phyloP scores from a whole-genome alignment of 805 yeast species.

The Ogataea salicorniae region DNA sequence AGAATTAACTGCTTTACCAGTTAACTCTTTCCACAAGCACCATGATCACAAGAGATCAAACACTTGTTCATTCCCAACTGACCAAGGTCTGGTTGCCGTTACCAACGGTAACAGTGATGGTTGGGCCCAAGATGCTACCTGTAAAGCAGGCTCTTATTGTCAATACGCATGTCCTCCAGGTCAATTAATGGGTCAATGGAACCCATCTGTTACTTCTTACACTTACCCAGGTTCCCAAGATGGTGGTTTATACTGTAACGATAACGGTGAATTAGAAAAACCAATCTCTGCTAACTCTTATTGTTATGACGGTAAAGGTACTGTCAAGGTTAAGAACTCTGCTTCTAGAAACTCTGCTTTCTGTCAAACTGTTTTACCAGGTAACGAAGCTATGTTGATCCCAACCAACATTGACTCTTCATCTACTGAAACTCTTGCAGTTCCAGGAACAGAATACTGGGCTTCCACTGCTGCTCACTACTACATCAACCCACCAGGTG shows the following conservation, averaged over 20 bases:
- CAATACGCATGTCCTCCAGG: constrained; percentile 94
- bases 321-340: constrained; percentile 51
- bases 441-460: constrained; percentile 82
- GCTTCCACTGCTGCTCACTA: constrained; percentile 84
- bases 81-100: constrained; percentile 65
- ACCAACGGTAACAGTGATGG: constrained; percentile 63
- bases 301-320: constrained; percentile 76
- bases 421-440: constrained; percentile 56
- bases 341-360: constrained; percentile 64
- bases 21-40: constrained; percentile 13
- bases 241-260: constrained; percentile 80
- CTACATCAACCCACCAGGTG: constrained; percentile 82
- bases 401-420: constrained; percentile 66
- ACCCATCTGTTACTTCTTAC: constrained; percentile 65
- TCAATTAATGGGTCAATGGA: constrained; percentile 85
- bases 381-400: constrained; percentile 90
- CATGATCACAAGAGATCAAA: constrained; percentile 24
- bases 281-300: constrained; percentile 53
- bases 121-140: constrained; percentile 80
- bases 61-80: constrained; percentile 65
- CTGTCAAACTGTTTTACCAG: constrained; percentile 92
- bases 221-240: constrained; percentile 71
- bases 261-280: constrained; percentile 60
- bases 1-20: constrained; percentile 12
- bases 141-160: constrained; percentile 76